Evolutionary conservation across 768 basidiomycete genomes (phyloP).

Genomic region (Kondoa malvinella): DNA sequence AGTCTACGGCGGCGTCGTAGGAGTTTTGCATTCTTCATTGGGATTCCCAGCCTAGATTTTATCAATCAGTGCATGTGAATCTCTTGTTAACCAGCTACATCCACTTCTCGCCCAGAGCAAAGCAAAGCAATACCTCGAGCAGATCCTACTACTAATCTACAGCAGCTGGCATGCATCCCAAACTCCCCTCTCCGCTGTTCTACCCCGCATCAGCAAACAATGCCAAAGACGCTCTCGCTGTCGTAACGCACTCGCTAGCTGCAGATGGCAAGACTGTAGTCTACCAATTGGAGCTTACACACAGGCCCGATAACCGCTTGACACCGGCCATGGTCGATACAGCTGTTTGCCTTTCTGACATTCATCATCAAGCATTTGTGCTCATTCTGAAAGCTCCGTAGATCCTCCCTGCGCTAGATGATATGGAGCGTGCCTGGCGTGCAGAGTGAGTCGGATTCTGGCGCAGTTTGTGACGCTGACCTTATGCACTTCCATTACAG

Average conservation of each 20-base stretch:
- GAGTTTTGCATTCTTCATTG: too few relatives aligned
- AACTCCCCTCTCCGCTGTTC: background rate
- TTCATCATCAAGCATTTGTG: too few relatives aligned
- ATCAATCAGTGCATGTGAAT: too few relatives aligned
- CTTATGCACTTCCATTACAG: too few relatives aligned
- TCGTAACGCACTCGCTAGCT: background rate
- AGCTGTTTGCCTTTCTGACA: conserved; percentile 14
- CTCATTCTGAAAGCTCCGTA: too few relatives aligned
- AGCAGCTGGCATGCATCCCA: background rate
- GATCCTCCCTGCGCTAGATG: conserved; percentile 27
- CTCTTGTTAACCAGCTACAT: too few relatives aligned
- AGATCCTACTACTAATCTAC: background rate
- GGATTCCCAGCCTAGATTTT: too few relatives aligned
- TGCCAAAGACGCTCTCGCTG: background rate
- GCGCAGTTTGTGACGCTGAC: background rate
- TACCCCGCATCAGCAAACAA: conserved; percentile 1
- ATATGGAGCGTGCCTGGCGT: conserved; percentile 27
- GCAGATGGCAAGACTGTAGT: background rate
- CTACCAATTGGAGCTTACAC: conserved; percentile 5
- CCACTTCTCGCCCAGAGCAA: too few relatives aligned
- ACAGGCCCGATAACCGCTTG: conserved; percentile 33
- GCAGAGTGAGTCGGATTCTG: background rate
- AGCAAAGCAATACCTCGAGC: too few relatives aligned
- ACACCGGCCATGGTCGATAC: conserved; percentile 29
- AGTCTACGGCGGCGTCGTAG: too few relatives aligned